phyloP scores from a whole-genome alignment of 345 rosid genomes.

The Corymbia maculata region DNA sequence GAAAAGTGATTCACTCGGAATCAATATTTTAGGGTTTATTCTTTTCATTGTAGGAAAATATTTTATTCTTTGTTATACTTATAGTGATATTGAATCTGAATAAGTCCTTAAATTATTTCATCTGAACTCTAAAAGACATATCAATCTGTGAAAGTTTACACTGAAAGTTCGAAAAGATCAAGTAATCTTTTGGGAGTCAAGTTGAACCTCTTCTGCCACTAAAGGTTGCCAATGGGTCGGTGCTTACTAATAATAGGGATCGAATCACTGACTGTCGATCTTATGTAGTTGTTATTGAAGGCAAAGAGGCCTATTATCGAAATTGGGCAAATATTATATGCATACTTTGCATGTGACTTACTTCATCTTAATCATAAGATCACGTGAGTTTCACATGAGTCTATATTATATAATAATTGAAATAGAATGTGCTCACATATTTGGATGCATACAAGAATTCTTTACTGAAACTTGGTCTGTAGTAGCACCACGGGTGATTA shows the following conservation, averaged over 20 bases:
- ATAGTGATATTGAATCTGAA: too few relatives aligned
- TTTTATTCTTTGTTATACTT: not conserved
- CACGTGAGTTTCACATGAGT: rapidly evolving
- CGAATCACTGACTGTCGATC: not conserved
- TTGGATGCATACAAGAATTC: not conserved
- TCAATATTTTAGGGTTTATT: not conserved
- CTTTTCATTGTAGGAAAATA: not conserved
- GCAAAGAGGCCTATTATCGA: rapidly evolving
- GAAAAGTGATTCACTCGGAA: not conserved
- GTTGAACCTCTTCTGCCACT: not conserved
- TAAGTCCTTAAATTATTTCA: too few relatives aligned
- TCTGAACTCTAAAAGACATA: too few relatives aligned
- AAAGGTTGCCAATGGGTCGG: not conserved
- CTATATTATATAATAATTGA: rapidly evolving
- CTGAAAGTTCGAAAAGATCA: not conserved
- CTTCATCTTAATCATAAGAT: not conserved
- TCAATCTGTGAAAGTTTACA: not conserved
- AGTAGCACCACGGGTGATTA: not conserved
- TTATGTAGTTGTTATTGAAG: not conserved
- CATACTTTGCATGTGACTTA: not conserved
- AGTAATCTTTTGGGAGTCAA: not conserved
- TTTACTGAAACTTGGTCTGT: not conserved
- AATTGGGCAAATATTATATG: not conserved
- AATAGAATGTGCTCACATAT: not conserved
- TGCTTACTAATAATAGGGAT: not conserved